Percentiles rank a stretch among this genome's conserved stretches.
Conservation (phyloP, 306 rosid species). For the Nissolia schottii region DNA sequence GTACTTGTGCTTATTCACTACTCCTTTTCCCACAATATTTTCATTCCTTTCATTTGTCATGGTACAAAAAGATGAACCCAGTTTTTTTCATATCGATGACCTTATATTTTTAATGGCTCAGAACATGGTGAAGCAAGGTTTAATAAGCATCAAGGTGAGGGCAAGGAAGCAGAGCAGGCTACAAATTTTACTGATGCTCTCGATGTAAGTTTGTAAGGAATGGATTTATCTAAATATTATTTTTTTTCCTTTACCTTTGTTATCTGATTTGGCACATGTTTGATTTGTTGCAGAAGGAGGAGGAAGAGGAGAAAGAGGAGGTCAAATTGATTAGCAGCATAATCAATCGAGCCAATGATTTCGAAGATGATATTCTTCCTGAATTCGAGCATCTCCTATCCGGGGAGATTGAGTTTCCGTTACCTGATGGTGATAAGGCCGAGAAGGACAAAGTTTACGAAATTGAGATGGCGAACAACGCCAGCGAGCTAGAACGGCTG, state of each 20-base stretch:
- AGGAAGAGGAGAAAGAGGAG: constrained; percentile 74
- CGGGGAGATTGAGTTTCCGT: constrained; percentile 79
- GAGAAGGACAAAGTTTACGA: constrained; percentile 61
- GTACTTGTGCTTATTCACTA: constrained; percentile 24
- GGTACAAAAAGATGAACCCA: neutral
- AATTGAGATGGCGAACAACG: constrained; percentile 77
- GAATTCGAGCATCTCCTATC: constrained; percentile 76
- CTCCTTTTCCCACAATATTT: neutral
- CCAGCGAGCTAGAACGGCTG: constrained; percentile 63
- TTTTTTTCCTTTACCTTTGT: neutral
- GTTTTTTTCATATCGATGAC: neutral
- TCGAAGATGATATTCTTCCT: constrained; percentile 64
- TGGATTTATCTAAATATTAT: neutral
- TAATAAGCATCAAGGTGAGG: constrained; percentile 31
- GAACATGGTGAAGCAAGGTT: constrained; percentile 45
- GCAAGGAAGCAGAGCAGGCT: constrained; percentile 40
- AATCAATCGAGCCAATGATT: constrained; percentile 57
- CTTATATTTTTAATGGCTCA: constrained; percentile 23
- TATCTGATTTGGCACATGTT: constrained; percentile 4
- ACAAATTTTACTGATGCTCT: constrained; percentile 41
- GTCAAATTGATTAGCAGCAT: constrained; percentile 74
- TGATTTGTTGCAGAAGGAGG: constrained; percentile 52
- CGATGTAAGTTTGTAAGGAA: constrained; percentile 44
- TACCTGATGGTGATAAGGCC: constrained; percentile 32
- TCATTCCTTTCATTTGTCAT: neutral